phyloP scores from a whole-genome alignment of 2,329 filamentous ascomycete genomes.

The Fusarium nematophilum region DNA sequence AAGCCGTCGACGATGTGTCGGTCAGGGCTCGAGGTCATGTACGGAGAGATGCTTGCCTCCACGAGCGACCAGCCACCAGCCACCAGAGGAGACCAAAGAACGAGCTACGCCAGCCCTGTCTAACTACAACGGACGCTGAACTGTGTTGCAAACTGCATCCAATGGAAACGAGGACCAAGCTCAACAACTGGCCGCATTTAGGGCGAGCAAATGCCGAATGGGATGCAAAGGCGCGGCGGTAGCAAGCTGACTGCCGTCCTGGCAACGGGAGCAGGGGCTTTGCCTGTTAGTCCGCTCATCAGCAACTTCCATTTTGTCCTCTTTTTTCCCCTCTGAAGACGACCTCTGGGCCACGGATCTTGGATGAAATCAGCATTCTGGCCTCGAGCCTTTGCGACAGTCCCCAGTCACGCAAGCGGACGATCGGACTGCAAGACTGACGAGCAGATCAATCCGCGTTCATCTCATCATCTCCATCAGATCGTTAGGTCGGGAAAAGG shows the following conservation, averaged over 20 bases:
- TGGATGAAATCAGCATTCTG: constrained; percentile 6
- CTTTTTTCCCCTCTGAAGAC: no score
- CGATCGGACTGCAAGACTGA: background rate
- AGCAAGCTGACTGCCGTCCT: constrained; percentile 17
- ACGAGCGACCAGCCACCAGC: constrained; percentile 6
- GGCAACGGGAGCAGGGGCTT: constrained; percentile 1
- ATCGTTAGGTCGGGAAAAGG: constrained; percentile 24
- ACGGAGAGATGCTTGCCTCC: constrained; percentile 3
- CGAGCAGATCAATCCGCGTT: constrained; percentile 22
- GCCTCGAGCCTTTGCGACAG: constrained; percentile 3
- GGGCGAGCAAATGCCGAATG: constrained; percentile 11
- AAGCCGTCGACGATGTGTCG: constrained; percentile 11
- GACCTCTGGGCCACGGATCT: no score
- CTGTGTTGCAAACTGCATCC: no score
- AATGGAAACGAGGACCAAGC: background rate
- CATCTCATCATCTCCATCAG: constrained; percentile 30
- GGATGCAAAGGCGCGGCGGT: constrained; percentile 7
- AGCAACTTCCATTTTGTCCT: background rate
- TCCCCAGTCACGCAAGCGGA: constrained; percentile 21
- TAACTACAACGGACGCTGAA: no score
- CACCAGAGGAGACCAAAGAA: constrained; percentile 1
- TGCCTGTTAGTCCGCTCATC: background rate
- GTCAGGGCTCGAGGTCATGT: constrained; percentile 2
- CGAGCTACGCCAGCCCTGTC: no score
- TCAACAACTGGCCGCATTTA: constrained; percentile 4